Conservation (phyloP, 2,329 filamentous ascomycete genomes). For the Aschersonia sp. region DNA sequence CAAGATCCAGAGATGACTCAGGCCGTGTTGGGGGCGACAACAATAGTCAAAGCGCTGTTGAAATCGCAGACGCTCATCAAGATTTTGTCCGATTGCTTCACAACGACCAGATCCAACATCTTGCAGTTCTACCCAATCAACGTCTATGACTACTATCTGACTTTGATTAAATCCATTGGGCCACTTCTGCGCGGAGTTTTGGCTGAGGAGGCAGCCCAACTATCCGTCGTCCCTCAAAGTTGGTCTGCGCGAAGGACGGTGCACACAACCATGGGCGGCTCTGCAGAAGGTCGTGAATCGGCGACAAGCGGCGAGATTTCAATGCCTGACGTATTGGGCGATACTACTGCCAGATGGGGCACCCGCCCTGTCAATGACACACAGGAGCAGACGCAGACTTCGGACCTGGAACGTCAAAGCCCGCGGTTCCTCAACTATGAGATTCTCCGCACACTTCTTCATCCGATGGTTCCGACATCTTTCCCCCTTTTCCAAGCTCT, state of each 20-base stretch:
- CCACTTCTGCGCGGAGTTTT: constrained; percentile 65
- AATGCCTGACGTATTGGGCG: constrained; percentile 16
- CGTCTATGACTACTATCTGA: constrained; percentile 67
- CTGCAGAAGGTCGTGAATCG: constrained; percentile 10
- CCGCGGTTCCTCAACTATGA: constrained; percentile 58
- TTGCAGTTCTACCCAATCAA: constrained; percentile 64
- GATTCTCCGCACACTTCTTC: constrained; percentile 60
- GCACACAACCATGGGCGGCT: constrained; percentile 2
- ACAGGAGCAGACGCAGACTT: constrained; percentile 12
- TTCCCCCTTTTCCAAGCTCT: constrained; percentile 75
- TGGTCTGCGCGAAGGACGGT: constrained; percentile 33
- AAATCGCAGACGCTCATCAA: constrained; percentile 63
- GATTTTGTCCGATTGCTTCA: constrained; percentile 61
- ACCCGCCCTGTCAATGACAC: too few species aligned
- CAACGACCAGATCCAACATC: constrained; percentile 46
- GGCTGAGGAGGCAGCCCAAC: constrained; percentile 69
- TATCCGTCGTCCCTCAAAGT: constrained; percentile 56
- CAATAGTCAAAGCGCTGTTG: constrained; percentile 63
- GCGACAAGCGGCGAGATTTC: constrained; percentile 9
- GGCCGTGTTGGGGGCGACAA: constrained; percentile 52
- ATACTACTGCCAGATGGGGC: neutral
- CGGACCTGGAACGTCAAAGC: constrained; percentile 26
- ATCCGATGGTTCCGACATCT: constrained; percentile 65
- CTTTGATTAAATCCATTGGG: constrained; percentile 61
- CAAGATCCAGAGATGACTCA: constrained; percentile 19